Conservation (phyloP, 208 protist genomes). For the Tritrichomonas musculus region DNA sequence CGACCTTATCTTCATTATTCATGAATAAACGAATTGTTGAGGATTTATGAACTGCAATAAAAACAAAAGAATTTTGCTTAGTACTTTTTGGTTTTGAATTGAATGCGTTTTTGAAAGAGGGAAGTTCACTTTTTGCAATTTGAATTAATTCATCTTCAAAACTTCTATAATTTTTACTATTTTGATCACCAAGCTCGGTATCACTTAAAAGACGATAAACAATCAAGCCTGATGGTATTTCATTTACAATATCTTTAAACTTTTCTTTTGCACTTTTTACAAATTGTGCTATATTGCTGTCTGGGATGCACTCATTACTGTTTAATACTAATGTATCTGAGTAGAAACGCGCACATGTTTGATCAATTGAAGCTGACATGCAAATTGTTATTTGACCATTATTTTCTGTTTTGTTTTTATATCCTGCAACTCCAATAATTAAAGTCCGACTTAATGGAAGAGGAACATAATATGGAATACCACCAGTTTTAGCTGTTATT, state of each 20-base stretch:
- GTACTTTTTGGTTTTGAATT: too few relatives aligned
- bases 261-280: too few relatives aligned
- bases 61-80: not conserved
- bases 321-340: not conserved
- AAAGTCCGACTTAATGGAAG: not conserved
- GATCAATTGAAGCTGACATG: not conserved
- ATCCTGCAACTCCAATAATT: not conserved
- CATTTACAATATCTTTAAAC: too few relatives aligned
- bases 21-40: not conserved
- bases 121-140: too few relatives aligned
- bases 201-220: too few relatives aligned
- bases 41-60: not conserved
- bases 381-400: not conserved
- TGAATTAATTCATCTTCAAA: too few relatives aligned
- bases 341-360: not conserved
- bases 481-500: not conserved
- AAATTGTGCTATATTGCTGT: too few relatives aligned
- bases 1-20: not conserved
- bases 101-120: too few relatives aligned
- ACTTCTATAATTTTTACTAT: too few relatives aligned
- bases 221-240: too few relatives aligned
- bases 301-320: not conserved
- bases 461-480: not conserved
- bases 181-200: too few relatives aligned
- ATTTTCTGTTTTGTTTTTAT: not conserved